phyloP scores from a whole-genome alignment of 192 early-diverging fungal species.

The Backusella tuberculispora region DNA sequence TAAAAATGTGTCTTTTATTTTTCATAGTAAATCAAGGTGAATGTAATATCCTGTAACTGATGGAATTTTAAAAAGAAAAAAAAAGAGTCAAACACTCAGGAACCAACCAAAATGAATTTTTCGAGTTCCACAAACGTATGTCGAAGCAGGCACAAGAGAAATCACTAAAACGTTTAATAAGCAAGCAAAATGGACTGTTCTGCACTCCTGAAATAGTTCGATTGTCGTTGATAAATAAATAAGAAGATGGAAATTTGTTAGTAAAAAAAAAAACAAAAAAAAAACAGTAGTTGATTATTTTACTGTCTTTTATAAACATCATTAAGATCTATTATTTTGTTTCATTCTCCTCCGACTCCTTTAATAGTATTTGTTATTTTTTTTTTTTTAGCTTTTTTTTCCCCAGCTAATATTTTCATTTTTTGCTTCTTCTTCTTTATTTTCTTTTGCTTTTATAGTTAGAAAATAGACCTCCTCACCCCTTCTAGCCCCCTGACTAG shows the following conservation, averaged over 20 bases:
- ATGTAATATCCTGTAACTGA: too few species aligned
- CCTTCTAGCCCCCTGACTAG: background rate
- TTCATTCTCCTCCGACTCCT: background rate
- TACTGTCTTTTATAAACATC: background rate
- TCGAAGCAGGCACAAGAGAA: background rate
- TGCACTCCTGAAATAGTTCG: background rate
- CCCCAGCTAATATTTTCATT: too few species aligned
- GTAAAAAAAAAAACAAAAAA: background rate
- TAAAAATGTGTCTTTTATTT: too few species aligned
- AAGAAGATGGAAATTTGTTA: background rate
- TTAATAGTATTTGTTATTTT: background rate
- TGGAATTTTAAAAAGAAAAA: background rate
- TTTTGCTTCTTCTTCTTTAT: background rate
- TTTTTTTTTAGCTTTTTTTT: background rate
- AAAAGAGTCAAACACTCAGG: background rate
- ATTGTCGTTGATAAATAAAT: background rate
- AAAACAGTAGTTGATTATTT: background rate
- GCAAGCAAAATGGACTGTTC: background rate
- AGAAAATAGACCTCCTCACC: background rate
- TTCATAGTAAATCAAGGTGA: too few species aligned
- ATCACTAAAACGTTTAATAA: slow-evolving; percentile 5
- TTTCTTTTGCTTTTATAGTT: background rate
- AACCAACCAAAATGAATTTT: background rate
- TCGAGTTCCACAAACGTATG: background rate
- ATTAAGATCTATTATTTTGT: background rate